Evolutionary conservation across 73 alveolate genomes (phyloP).

Genomic region (Tetrahymena elliotti): DNA sequence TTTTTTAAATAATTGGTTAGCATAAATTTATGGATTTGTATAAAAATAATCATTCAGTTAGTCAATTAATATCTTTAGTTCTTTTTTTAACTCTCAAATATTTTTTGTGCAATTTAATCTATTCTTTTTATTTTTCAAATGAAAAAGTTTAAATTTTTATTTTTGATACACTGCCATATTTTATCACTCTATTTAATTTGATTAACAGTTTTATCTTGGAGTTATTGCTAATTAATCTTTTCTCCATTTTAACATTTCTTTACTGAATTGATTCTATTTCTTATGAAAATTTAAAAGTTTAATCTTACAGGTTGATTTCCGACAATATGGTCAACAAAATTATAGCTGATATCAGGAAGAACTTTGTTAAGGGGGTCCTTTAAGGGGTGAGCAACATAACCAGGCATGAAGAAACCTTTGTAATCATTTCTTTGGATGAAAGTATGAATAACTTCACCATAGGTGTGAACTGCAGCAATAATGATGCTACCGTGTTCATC

Average conservation of each 20-base stretch:
- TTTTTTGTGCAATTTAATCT: neutral
- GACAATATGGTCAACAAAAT: constrained; percentile 67
- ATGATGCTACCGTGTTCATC: constrained; percentile 73
- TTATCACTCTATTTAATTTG: too few species aligned
- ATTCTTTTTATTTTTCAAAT: too few species aligned
- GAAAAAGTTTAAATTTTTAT: too few species aligned
- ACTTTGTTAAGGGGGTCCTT: constrained; percentile 56
- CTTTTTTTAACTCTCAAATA: neutral
- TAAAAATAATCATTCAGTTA: neutral
- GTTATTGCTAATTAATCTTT: neutral
- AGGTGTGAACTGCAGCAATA: constrained; percentile 71
- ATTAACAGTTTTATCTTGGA: too few species aligned
- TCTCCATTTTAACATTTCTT: neutral
- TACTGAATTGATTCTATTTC: neutral
- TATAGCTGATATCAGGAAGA: constrained; percentile 41
- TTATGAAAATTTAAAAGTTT: too few species aligned
- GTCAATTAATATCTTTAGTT: neutral
- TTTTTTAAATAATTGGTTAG: neutral
- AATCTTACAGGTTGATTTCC: constrained; percentile 75
- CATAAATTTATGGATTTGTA: neutral
- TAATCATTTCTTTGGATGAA: constrained; percentile 72
- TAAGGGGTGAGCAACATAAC: constrained; percentile 49
- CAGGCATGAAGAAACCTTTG: constrained; percentile 83
- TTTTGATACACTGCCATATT: too few species aligned
- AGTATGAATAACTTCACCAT: constrained; percentile 82